phyloP scores from a whole-genome alignment of 2,329 filamentous ascomycete species.

The Nemania sp. region DNA sequence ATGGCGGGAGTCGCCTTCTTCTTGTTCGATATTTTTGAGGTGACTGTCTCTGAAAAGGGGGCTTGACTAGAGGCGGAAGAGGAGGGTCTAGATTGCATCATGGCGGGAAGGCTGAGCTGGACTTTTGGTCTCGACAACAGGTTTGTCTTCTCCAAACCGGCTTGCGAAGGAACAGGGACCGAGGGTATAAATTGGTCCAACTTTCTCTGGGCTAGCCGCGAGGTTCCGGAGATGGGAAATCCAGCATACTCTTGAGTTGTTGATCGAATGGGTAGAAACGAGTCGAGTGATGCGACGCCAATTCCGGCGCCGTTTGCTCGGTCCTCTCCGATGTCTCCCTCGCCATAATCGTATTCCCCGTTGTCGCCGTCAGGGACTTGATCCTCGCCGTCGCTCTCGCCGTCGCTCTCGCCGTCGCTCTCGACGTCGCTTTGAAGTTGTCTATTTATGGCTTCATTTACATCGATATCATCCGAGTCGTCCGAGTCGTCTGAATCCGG shows the following conservation, averaged over 20 bases:
- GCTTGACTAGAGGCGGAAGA: no score
- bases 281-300: conserved; percentile 6
- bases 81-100: no score
- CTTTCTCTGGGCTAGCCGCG: conserved; percentile 9
- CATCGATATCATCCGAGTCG: conserved; percentile 28
- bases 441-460: conserved; percentile 34
- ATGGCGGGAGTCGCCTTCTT: no score
- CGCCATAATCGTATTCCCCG: conserved; percentile 1
- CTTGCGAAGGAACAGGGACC: conserved; percentile 22
- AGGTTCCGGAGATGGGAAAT: conserved; percentile 16
- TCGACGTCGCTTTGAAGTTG: conserved; percentile 32
- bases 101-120: conserved; percentile 23
- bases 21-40: no score
- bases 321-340: not conserved
- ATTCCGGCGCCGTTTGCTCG: not conserved
- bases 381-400: conserved; percentile 10
- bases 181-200: not conserved
- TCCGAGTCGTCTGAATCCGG: conserved; percentile 30
- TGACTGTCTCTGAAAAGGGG: no score
- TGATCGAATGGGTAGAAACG: conserved; percentile 15
- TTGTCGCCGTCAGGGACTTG: not conserved
- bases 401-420: conserved; percentile 15
- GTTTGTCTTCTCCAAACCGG: conserved; percentile 16
- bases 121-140: conserved; percentile 3
- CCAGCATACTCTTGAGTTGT: conserved; percentile 25